Percentiles rank a stretch among this genome's conserved stretches.
Evolutionary conservation across 192 early-diverging fungal genomes (phyloP).

Genomic region (Coemansia reversa): DNA sequence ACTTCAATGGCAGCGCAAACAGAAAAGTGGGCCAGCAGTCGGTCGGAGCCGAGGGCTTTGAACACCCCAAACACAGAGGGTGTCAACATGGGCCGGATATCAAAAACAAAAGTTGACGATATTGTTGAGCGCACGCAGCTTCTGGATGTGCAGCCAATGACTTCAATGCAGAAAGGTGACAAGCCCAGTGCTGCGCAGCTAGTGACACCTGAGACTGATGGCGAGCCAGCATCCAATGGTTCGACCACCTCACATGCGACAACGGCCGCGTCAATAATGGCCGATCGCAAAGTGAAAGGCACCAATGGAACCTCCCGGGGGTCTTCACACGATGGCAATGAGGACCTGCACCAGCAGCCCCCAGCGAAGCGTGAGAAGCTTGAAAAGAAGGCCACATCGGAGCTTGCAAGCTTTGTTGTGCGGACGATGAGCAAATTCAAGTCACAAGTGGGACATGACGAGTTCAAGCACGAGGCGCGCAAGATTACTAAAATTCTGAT

Average conservation of each 20-base stretch:
- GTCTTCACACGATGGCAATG: slow-evolving; percentile 11
- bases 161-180: slow-evolving; percentile 2
- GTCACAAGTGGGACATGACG: slow-evolving; percentile 40
- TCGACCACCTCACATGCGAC: slow-evolving; percentile 1
- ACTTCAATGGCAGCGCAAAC: neutral
- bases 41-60: neutral
- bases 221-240: slow-evolving; percentile 17
- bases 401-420: slow-evolving; percentile 54
- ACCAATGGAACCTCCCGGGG: slow-evolving; percentile 9
- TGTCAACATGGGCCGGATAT: slow-evolving; percentile 17
- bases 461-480: slow-evolving; percentile 55
- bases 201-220: slow-evolving; percentile 45
- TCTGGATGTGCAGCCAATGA: slow-evolving; percentile 19
- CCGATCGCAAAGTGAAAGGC: neutral
- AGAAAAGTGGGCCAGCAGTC: neutral
- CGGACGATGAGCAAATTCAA: slow-evolving; percentile 49
- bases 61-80: slow-evolving; percentile 2
- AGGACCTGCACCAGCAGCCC: neutral
- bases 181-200: slow-evolving; percentile 16
- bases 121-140: slow-evolving; percentile 46
- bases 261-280: slow-evolving; percentile 4
- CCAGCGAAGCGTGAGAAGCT: slow-evolving; percentile 40
- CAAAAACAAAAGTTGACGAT: slow-evolving; percentile 45
- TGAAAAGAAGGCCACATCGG: slow-evolving; percentile 43
- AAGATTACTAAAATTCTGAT: slow-evolving; percentile 55